A percentile compares a stretch with the other conserved stretches of the same genome.
phyloP scores from a whole-genome alignment of 169 alveolate genomes.

The Neospora caninum region DNA sequence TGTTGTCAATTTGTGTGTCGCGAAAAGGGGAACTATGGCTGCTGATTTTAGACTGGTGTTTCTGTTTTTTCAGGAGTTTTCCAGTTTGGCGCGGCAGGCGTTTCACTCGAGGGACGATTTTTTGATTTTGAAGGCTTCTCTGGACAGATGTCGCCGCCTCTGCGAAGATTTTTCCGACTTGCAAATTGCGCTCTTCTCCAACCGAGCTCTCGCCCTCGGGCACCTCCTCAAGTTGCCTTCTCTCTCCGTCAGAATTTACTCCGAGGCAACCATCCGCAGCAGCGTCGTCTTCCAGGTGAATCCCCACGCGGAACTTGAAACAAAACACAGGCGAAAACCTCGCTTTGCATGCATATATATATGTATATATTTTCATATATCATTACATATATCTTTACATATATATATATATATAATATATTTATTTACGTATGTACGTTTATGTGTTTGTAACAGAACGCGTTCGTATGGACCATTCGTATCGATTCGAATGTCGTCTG shows the following conservation, averaged over 20 bases:
- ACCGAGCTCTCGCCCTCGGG: conserved; percentile 38
- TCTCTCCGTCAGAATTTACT: conserved; percentile 2
- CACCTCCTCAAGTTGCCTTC: background rate
- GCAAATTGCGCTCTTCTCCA: conserved; percentile 34
- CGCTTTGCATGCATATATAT: background rate
- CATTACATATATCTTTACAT: background rate
- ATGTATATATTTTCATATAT: background rate
- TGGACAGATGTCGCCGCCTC: conserved; percentile 41
- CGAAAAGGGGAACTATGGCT: no score
- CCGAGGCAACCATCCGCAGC: conserved; percentile 55
- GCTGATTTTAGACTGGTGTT: background rate
- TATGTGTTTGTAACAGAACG: background rate
- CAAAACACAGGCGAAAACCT: no score
- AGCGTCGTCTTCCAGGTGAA: conserved; percentile 52
- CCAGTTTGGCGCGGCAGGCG: background rate
- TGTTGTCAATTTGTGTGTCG: background rate
- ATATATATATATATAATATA: background rate
- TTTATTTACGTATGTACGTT: background rate
- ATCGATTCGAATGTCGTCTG: no score
- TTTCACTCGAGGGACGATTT: background rate
- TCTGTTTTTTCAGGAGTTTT: conserved; percentile 21
- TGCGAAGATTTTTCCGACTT: conserved; percentile 41
- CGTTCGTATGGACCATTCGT: no score
- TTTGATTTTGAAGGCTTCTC: conserved; percentile 50
- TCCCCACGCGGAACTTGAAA: background rate